phyloP scores from a whole-genome alignment of 1,284 basidiomycete genomes.

The Trametes sp. region DNA sequence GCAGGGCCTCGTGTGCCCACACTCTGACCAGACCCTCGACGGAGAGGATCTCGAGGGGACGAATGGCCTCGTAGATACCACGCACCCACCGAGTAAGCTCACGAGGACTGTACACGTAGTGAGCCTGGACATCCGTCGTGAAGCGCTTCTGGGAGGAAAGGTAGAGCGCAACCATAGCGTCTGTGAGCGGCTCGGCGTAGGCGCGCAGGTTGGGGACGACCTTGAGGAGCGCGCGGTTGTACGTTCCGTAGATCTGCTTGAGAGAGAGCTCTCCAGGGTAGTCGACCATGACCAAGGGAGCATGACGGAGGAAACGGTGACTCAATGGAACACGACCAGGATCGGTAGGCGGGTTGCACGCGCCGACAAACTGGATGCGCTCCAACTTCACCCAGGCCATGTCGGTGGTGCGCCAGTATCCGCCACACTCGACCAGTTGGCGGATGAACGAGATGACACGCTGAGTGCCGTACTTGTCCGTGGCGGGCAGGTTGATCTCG shows the following conservation, averaged over 20 bases:
- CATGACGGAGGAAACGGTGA: constrained; percentile 97
- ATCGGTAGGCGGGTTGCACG: constrained; percentile 99
- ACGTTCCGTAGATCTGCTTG: constrained; percentile 99
- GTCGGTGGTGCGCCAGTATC: constrained; percentile 95
- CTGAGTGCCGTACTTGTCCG: constrained; percentile 99
- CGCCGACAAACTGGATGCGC: constrained; percentile 98
- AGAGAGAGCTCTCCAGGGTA: constrained; percentile 97
- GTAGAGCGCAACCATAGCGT: constrained; percentile 98
- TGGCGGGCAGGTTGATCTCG: constrained; percentile 97
- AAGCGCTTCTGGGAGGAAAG: constrained; percentile 93
- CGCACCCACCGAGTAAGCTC: constrained; percentile 98
- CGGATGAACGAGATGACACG: constrained; percentile 98
- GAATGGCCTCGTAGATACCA: constrained; percentile 97
- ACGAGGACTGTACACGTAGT: constrained; percentile 99
- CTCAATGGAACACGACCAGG: constrained; percentile 98
- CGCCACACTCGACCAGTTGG: constrained; percentile 94
- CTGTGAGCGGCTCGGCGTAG: constrained; percentile 94
- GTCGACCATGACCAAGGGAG: constrained; percentile 99
- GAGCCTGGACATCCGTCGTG: constrained; percentile 95
- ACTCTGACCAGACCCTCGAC: constrained; percentile 96
- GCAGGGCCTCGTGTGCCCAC: constrained; percentile 98
- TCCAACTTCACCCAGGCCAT: constrained; percentile 98
- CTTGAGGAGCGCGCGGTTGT: constrained; percentile 96
- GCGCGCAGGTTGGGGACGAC: constrained; percentile 93
- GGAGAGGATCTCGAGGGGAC: constrained; percentile 88